phyloP scores from a whole-genome alignment of 805 yeast species.

The Candida coleopterorum region DNA sequence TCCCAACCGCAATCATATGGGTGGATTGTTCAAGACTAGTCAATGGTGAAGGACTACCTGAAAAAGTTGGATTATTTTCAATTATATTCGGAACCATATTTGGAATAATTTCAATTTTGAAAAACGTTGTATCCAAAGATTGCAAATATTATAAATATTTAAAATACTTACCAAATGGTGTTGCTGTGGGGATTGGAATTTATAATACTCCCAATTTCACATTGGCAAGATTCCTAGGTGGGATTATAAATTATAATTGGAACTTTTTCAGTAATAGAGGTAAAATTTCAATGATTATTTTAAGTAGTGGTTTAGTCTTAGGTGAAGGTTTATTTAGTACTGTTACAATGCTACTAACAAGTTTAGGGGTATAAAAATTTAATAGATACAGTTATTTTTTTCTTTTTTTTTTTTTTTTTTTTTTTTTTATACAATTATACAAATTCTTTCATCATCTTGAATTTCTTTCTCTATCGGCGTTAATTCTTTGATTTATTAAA shows the following conservation, averaged over 20 bases:
- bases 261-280: constrained; percentile 18
- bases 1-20: constrained; percentile 97
- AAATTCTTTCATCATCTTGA: constrained; percentile 9
- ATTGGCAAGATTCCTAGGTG: constrained; percentile 88
- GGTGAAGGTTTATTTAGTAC: constrained; percentile 94
- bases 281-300: constrained; percentile 68
- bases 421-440: not conserved
- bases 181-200: constrained; percentile 95
- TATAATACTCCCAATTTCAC: constrained; percentile 94
- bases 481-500: constrained; percentile 68
- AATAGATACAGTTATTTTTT: not conserved
- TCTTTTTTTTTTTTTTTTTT: not conserved
- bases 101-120: constrained; percentile 61
- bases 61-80: constrained; percentile 60
- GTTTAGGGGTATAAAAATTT: constrained; percentile 38
- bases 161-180: constrained; percentile 81
- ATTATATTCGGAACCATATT: constrained; percentile 61
- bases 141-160: constrained; percentile 36
- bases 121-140: constrained; percentile 48
- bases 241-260: constrained; percentile 63
- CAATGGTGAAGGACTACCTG: constrained; percentile 87
- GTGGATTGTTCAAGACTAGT: constrained; percentile 92
- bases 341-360: constrained; percentile 71
- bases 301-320: constrained; percentile 85
- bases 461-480: constrained; percentile 56